Conservation (phyloP, 495 filamentous ascomycete species). For the Penicillium ucsense region DNA sequence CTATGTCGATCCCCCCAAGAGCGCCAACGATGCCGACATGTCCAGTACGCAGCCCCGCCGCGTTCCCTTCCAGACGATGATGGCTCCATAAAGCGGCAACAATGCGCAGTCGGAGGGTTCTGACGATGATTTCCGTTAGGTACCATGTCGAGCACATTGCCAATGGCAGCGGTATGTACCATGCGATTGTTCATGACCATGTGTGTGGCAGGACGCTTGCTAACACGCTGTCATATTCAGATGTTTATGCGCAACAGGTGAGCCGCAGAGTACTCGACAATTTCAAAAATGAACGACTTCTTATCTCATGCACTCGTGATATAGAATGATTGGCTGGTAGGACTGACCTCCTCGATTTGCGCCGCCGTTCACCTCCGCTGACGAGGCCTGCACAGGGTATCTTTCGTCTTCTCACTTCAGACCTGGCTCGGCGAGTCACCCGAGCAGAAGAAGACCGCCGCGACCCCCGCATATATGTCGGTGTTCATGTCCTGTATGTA, state of each 20-base stretch:
- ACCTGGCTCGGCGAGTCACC: slow-evolving; percentile 78
- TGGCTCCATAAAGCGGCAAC: too few relatives aligned
- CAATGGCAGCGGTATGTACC: slow-evolving; percentile 72
- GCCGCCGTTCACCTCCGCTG: slow-evolving; percentile 1
- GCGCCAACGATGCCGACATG: slow-evolving; percentile 45
- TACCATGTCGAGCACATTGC: slow-evolving; percentile 72
- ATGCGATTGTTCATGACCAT: background rate
- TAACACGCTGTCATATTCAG: slow-evolving; percentile 25
- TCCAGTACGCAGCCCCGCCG: slow-evolving; percentile 27
- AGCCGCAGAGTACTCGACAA: slow-evolving; percentile 10
- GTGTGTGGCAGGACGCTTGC: slow-evolving; percentile 1
- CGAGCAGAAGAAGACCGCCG: slow-evolving; percentile 54
- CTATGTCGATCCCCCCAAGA: slow-evolving; percentile 48
- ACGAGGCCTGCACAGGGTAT: slow-evolving; percentile 46
- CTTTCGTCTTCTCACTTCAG: slow-evolving; percentile 76
- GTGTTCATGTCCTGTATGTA: slow-evolving; percentile 77
- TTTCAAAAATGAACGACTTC: background rate
- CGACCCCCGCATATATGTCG: slow-evolving; percentile 73
- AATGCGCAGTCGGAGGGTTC: background rate
- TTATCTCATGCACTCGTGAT: background rate
- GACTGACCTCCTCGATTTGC: slow-evolving; percentile 7
- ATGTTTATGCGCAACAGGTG: slow-evolving; percentile 89
- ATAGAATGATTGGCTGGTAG: slow-evolving; percentile 72
- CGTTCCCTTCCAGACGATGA: background rate
- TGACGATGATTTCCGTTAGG: slow-evolving; percentile 27